Evolutionary conservation across 2,329 filamentous ascomycete species (phyloP).

Genomic region (Emergomyces africanus): DNA sequence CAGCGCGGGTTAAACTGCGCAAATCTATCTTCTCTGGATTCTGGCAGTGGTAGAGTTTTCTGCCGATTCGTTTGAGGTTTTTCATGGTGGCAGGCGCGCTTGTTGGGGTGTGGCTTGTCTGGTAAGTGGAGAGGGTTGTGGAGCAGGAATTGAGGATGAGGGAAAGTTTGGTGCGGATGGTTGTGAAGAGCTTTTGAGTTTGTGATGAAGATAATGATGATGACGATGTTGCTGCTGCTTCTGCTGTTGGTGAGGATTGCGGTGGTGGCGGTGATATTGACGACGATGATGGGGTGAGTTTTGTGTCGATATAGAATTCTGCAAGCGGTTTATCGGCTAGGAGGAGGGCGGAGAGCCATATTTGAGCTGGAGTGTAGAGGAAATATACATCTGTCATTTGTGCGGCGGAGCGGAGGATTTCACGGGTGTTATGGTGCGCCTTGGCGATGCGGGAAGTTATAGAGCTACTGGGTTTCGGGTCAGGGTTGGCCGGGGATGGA

Average conservation of each 20-base stretch:
- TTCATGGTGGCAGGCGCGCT: conserved; percentile 28
- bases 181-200: conserved; percentile 14
- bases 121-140: conserved; percentile 27
- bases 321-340: conserved; percentile 51
- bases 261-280: conserved; percentile 7
- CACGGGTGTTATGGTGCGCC: conserved; percentile 61
- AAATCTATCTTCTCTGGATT: conserved; percentile 36
- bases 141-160: conserved; percentile 27
- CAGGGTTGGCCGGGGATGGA: conserved; percentile 12
- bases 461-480: conserved; percentile 14
- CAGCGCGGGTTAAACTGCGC: conserved; percentile 20
- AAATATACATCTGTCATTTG: conserved; percentile 94
- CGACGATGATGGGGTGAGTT: conserved; percentile 19
- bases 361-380: conserved; percentile 86
- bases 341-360: conserved; percentile 71
- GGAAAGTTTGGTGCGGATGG: conserved; percentile 26
- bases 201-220: conserved; percentile 4
- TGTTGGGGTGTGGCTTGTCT: conserved; percentile 6
- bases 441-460: conserved; percentile 38
- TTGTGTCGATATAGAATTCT: conserved; percentile 33
- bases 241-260: conserved; percentile 7
- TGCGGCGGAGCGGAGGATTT: conserved; percentile 64
- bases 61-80: conserved; percentile 33
- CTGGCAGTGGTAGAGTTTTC: conserved; percentile 37
- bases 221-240: too few relatives aligned